phyloP scores from a whole-genome alignment of 2,329 filamentous ascomycete species.

The Sporothrix euskadiensis region DNA sequence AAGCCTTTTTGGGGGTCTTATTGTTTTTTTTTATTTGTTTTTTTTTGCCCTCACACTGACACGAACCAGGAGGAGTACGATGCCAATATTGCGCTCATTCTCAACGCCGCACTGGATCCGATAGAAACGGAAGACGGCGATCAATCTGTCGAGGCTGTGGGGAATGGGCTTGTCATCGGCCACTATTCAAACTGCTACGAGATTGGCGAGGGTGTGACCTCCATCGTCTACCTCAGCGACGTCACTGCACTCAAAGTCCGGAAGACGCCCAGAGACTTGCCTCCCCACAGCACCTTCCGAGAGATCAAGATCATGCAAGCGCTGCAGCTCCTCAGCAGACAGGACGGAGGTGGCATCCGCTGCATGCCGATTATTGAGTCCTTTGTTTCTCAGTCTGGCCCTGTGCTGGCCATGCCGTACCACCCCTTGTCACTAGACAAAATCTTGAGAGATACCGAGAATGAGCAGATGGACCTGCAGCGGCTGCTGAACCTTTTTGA shows the following conservation, averaged over 20 bases:
- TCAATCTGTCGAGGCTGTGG: constrained; percentile 27
- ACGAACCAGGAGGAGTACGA: background rate
- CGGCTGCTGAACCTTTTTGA: constrained; percentile 59
- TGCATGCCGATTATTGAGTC: constrained; percentile 63
- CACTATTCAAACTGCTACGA: constrained; percentile 55
- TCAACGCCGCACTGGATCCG: background rate
- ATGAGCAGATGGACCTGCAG: constrained; percentile 35
- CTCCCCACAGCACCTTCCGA: constrained; percentile 78
- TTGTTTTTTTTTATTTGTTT: too few species aligned
- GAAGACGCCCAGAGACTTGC: constrained; percentile 66
- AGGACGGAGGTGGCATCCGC: constrained; percentile 56
- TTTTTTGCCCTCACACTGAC: too few species aligned
- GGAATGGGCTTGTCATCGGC: constrained; percentile 55
- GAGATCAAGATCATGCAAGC: constrained; percentile 71
- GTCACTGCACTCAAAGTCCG: constrained; percentile 80
- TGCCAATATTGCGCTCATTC: background rate
- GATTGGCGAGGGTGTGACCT: constrained; percentile 71
- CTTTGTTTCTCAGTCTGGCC: constrained; percentile 38
- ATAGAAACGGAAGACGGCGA: background rate
- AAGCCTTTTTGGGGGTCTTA: too few species aligned
- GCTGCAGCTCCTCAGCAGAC: constrained; percentile 35
- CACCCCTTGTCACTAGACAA: constrained; percentile 70
- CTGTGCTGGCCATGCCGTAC: constrained; percentile 84
- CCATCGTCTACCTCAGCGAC: constrained; percentile 73
- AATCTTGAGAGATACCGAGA: constrained; percentile 55